Base-by-base conservation (phyloP, 768 basidiomycete genomes). In the Chalciporus chontae region DNA sequence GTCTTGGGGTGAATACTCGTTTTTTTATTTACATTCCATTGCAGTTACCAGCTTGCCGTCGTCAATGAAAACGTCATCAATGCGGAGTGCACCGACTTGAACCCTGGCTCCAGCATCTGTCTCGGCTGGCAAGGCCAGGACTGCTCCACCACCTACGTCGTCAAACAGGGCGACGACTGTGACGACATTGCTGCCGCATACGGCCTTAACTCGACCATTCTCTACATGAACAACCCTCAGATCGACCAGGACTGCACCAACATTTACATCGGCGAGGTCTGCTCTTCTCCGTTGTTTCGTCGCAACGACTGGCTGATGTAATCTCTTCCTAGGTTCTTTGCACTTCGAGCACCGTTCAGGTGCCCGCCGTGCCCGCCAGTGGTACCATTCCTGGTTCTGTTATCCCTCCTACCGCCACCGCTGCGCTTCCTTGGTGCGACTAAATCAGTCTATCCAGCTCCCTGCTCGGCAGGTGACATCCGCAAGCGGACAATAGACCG, bases 211-310 rank as follows among this genome's bases (percentile, higher is more conserved):
- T 48, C 57, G 21, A 79, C 79, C 32, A 72, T 81, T 5, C 71
- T 92, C 26, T 71, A 65, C 62, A 14, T 55, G 51, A 90, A 90
- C 79, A 92, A 92, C 78, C 89, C 87, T 17, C 83, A 89, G 66
- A 74, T 90, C 57, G 54, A 80, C 58, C 3, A 40, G 0, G 70
- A 63, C 0, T 86, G 81, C 67, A 68, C 57, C 56, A 90, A 90
- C 72, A 72, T 91, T 65, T 88, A 89, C 68, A 61, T 85, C 50
- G 87, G 83, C 61, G 84, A 90, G 79, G 88, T 89, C 43, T 48
- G 76, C 71, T 8, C 15, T 3, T 38, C 39, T 8, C 31, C 11
- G 2, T 17, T 43, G 18, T 23, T 2, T 41, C 9, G 2, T 45
- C 17, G 14, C 1, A 27, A 39, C 24, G 10, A n/a, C 23, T 24